Evolutionary conservation across 1,284 basidiomycete species (phyloP).

Genomic region (Termitomyces sp.): DNA sequence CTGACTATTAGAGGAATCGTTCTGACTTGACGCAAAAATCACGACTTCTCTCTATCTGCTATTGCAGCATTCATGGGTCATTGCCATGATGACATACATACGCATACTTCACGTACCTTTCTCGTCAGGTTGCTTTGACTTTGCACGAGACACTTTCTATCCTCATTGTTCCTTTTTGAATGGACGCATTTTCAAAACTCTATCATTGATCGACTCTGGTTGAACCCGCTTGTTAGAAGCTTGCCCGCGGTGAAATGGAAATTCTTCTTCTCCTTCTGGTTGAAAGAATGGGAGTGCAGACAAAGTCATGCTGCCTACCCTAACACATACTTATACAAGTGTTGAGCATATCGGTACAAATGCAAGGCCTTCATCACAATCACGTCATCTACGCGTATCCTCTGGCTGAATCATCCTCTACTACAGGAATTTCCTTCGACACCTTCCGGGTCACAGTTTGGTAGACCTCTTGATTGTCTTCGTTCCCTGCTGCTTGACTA

Average conservation of each 20-base stretch:
- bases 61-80: background rate
- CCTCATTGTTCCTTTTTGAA: constrained; percentile 4
- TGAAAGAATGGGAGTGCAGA: no score
- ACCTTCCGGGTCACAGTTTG: constrained; percentile 15
- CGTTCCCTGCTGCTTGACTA: constrained; percentile 28
- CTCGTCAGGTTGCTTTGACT: background rate
- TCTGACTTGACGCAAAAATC: constrained; percentile 12
- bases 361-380: background rate
- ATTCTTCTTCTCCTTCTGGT: no score
- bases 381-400: constrained; percentile 8
- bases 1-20: constrained; percentile 20
- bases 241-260: no score
- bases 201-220: background rate
- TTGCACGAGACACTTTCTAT: constrained; percentile 7
- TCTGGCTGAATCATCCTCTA: constrained; percentile 10
- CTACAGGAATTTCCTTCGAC: constrained; percentile 19
- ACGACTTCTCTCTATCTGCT: constrained; percentile 6
- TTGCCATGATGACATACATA: constrained; percentile 1
- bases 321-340: background rate
- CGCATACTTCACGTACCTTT: background rate
- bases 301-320: no score
- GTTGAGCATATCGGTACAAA: background rate
- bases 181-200: constrained; percentile 4
- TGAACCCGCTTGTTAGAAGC: background rate
- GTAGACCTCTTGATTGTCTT: constrained; percentile 22